Percentiles rank a stretch among this genome's conserved stretches.
phyloP scores from a whole-genome alignment of 1,284 basidiomycete genomes.

The Pseudozyma hubeiensis region DNA sequence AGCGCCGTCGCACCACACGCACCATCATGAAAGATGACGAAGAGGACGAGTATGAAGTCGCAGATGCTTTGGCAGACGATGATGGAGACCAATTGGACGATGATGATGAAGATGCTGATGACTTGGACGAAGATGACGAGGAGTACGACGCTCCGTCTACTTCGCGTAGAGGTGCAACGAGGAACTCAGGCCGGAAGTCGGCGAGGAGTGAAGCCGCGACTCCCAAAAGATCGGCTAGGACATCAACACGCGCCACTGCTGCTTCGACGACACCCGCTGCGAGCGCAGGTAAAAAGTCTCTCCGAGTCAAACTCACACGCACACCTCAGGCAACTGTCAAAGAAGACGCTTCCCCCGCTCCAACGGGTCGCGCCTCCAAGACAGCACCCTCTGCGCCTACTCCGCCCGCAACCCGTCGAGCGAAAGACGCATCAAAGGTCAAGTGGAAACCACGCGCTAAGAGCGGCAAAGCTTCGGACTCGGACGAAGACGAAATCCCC shows the following conservation, averaged over 20 bases:
- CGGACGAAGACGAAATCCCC: constrained; percentile 25
- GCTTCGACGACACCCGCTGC: constrained; percentile 8
- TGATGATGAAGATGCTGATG: constrained; percentile 68
- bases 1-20: constrained; percentile 25
- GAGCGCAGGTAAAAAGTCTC: constrained; percentile 28
- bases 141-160: constrained; percentile 48
- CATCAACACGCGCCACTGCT: not conserved
- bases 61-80: constrained; percentile 22
- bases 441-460: constrained; percentile 41
- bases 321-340: constrained; percentile 25
- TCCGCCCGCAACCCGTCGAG: constrained; percentile 5
- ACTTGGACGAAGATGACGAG: constrained; percentile 60
- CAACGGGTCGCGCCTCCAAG: not conserved
- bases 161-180: constrained; percentile 8
- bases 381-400: constrained; percentile 4
- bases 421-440: constrained; percentile 35
- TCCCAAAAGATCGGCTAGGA: constrained; percentile 14
- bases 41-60: constrained; percentile 38
- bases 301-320: constrained; percentile 44
- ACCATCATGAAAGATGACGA: constrained; percentile 5
- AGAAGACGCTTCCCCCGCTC: constrained; percentile 12
- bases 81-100: constrained; percentile 28
- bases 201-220: constrained; percentile 4
- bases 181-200: constrained; percentile 2
- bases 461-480: constrained; percentile 20